A percentile compares a stretch with the other conserved stretches of the same genome.
These are phyloP conservation scores for Globisporangium iwayamae DNA, from an alignment of 352 stramenopile species.

Conservation along the genomic window DNA sequence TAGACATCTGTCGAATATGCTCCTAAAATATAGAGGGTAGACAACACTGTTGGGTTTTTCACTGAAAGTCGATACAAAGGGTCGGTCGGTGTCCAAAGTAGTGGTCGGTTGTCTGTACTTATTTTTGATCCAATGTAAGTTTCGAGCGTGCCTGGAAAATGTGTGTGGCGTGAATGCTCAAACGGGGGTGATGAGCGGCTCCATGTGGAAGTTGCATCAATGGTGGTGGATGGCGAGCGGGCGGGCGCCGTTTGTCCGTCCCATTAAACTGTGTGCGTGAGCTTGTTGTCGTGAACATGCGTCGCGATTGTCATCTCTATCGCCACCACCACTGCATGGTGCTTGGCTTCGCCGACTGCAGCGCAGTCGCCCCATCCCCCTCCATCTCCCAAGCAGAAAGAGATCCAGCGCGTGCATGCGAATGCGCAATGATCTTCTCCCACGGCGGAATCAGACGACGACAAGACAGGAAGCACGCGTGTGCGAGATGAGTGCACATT, in stretches of 20 bases:
- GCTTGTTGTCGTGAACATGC: neutral
- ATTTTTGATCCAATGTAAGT: too few relatives aligned
- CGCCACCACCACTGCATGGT: conserved; percentile 31
- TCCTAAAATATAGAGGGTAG: too few relatives aligned
- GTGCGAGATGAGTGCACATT: conserved; percentile 17
- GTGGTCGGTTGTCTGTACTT: too few relatives aligned
- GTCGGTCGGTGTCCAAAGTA: too few relatives aligned
- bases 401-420: neutral
- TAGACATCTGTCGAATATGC: too few relatives aligned
- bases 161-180: conserved; percentile 21
- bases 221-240: neutral
- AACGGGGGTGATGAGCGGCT: conserved; percentile 3
- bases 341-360: too few relatives aligned
- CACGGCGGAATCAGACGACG: conserved; percentile 1
- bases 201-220: conserved; percentile 13
- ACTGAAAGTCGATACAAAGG: too few relatives aligned
- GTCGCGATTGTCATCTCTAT: conserved; percentile 41
- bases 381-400: conserved; percentile 1
- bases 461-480: neutral
- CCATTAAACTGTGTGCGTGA: neutral
- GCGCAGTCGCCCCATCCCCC: neutral
- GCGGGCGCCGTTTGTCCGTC: neutral
- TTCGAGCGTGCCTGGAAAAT: conserved; percentile 12
- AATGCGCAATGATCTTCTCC: neutral
- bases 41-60: too few relatives aligned